Base-by-base conservation (phyloP, 2,329 filamentous ascomycete species). In the Sordariomycetes sp. region DNA sequence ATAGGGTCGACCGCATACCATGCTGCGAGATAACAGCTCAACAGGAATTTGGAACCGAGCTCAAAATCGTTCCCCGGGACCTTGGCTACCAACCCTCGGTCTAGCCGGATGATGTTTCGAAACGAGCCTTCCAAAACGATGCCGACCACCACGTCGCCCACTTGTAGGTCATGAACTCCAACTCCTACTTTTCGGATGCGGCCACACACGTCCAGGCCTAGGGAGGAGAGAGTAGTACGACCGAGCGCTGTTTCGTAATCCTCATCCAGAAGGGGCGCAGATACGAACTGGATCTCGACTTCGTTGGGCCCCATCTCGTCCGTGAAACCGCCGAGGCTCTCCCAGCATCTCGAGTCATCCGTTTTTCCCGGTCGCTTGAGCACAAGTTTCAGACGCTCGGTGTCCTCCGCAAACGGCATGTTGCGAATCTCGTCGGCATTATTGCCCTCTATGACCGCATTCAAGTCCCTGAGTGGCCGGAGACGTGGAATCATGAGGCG, bases 401-500 rank as follows among this genome's bases (percentile, higher is more conserved):
- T 12, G 45, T 50, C 45, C 10, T 48, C 42, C 1, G 45, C 45
- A 24, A 50, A 50, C 13, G 13, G 51, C 25, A 32, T 17, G 6
- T 32, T 15, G 8, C 20, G 24, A 15, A 22, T 10, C 24, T 52
- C 51, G 10, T 52, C 51, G 5, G 51, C 3, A 5, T 32, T 25
- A 34, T 4, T 8, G 12, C 24, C 51, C 2, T 52, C 51, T 7
- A 52, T 34, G 51, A 32, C 25, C 24, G 24, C n/a, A 15, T 52
- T 52, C 24, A 52, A 13, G 3, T 8, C 13, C 4, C 20, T 4
- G 24, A 78, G 59, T 0, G 73, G 71, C 51, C 67, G 62, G 2
- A 80, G 65, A 3, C 78, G 72, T 6, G 78, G 76, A 3, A 79
- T 69, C 58, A 67, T 72, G 2, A 78, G 57, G 28, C 63, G 63